Evolutionary conservation across 1,284 basidiomycete genomes (phyloP).

Genomic region (Sphagnurus paluster): DNA sequence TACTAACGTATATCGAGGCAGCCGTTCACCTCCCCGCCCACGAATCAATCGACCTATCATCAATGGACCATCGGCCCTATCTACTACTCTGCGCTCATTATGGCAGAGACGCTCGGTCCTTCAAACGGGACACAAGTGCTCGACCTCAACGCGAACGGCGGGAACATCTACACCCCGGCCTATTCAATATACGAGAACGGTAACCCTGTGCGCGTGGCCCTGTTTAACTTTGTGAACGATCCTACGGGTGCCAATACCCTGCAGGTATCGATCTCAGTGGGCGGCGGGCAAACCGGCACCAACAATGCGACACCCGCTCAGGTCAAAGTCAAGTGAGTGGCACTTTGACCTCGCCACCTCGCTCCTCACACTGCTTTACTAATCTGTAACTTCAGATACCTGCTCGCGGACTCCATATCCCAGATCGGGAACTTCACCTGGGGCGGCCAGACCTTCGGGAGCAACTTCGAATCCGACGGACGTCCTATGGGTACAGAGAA

Average conservation of each 20-base stretch:
- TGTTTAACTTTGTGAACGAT: conserved; percentile 72
- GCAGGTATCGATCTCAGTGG: conserved; percentile 39
- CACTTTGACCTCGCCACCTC: conserved; percentile 32
- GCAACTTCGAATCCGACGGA: conserved; percentile 63
- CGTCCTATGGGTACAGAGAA: conserved; percentile 50
- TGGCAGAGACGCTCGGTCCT: conserved; percentile 70
- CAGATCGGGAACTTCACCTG: conserved; percentile 75
- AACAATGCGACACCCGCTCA: conserved; percentile 52
- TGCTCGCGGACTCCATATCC: conserved; percentile 52
- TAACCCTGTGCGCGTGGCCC: conserved; percentile 51
- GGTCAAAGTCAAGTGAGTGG: conserved; percentile 63
- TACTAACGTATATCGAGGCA: conserved; percentile 17
- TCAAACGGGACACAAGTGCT: conserved; percentile 60
- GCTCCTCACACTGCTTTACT: too few relatives aligned
- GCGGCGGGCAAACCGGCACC: conserved; percentile 47
- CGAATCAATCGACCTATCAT: conserved; percentile 55
- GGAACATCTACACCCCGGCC: conserved; percentile 57
- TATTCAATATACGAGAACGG: conserved; percentile 74
- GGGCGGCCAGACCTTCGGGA: conserved; percentile 72
- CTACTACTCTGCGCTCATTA: conserved; percentile 43
- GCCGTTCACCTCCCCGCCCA: conserved; percentile 56
- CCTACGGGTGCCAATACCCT: conserved; percentile 50
- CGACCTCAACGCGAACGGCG: conserved; percentile 53
- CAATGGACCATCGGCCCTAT: conserved; percentile 58
- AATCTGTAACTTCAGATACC: conserved; percentile 33